Conservation (phyloP, 805 yeast genomes). For the Metschnikowia arizonensis region DNA sequence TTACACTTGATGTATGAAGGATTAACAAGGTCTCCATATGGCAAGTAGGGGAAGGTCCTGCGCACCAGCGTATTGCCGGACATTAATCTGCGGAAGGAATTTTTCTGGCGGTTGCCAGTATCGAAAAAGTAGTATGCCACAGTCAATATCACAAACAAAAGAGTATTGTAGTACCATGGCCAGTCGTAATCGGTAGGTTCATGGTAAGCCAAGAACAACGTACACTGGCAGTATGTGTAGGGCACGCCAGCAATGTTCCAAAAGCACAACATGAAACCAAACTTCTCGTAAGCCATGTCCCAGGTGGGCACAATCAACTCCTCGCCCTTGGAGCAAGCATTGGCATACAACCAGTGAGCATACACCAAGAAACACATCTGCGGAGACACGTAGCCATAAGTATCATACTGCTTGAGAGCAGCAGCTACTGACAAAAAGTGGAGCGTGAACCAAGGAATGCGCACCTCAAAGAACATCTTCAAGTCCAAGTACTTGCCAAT, state of each 20-base stretch:
- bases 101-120: slow-evolving; percentile 92
- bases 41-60: slow-evolving; percentile 91
- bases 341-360: slow-evolving; percentile 93
- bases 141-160: slow-evolving; percentile 54
- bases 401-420: slow-evolving; percentile 73
- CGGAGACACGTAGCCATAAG: slow-evolving; percentile 72
- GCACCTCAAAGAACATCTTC: slow-evolving; percentile 96
- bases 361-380: slow-evolving; percentile 69
- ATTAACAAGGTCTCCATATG: slow-evolving; percentile 73
- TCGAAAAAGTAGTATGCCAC: slow-evolving; percentile 89
- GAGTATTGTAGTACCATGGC: slow-evolving; percentile 56
- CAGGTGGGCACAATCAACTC: slow-evolving; percentile 96
- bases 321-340: slow-evolving; percentile 97
- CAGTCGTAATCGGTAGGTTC: slow-evolving; percentile 78
- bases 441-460: slow-evolving; percentile 94
- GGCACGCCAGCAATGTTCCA: slow-evolving; percentile 99
- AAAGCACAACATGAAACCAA: slow-evolving; percentile 97
- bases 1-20: slow-evolving; percentile 83
- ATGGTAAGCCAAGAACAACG: slow-evolving; percentile 77
- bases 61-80: slow-evolving; percentile 75
- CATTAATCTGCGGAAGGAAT: slow-evolving; percentile 77
- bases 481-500: slow-evolving; percentile 81
- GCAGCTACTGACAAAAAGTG: slow-evolving; percentile 73
- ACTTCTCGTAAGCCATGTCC: slow-evolving; percentile 99
- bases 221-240: slow-evolving; percentile 93